Conservation (phyloP, 2,329 filamentous ascomycete species). For the Trichoderma sp. region DNA sequence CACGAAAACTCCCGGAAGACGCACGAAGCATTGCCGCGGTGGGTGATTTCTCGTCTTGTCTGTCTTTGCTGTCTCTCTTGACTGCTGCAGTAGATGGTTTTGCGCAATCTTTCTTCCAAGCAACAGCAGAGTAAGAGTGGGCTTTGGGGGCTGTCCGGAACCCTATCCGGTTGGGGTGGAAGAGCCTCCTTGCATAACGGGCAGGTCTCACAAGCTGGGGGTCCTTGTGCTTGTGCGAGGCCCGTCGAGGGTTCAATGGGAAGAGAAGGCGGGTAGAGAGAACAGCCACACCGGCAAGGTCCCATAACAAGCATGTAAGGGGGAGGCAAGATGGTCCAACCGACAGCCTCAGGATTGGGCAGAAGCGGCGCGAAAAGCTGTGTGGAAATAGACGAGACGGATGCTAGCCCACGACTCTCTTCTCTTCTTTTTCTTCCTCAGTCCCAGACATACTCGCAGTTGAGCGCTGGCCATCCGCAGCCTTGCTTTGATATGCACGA, state of each 20-base stretch:
- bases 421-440: background rate
- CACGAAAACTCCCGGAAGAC: background rate
- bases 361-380: background rate
- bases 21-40: background rate
- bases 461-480: background rate
- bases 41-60: background rate
- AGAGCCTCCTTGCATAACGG: background rate
- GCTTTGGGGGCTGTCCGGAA: slow-evolving; percentile 4
- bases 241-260: background rate
- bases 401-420: background rate
- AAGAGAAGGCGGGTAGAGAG: background rate
- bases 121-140: background rate
- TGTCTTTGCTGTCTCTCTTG: background rate
- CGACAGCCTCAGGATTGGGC: background rate
- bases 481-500: background rate
- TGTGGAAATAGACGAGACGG: background rate
- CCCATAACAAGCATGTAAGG: slow-evolving; percentile 1
- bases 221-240: background rate
- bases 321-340: background rate
- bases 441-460: background rate
- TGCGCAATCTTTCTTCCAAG: background rate
- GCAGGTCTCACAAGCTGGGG: background rate
- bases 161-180: slow-evolving; percentile 2
- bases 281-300: slow-evolving; percentile 9
- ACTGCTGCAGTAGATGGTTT: background rate